Evolutionary conservation across 2,329 filamentous ascomycete species (phyloP).

Genomic region (Trichothecium roseum): DNA sequence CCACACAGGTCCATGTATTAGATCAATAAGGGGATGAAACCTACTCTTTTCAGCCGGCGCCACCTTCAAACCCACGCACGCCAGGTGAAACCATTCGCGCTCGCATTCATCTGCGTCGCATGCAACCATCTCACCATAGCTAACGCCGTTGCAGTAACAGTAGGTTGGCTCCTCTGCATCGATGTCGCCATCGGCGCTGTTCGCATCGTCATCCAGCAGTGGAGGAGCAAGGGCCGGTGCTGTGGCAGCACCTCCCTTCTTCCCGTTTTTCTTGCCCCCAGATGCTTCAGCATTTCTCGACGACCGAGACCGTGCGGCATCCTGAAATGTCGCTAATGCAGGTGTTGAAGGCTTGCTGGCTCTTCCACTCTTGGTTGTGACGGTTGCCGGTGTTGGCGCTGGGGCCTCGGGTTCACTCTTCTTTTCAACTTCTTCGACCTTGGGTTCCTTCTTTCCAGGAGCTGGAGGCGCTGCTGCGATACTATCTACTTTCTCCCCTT

Average conservation of each 20-base stretch:
- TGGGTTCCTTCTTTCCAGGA: conserved; percentile 32
- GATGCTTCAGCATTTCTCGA: conserved; percentile 34
- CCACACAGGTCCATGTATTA: not conserved
- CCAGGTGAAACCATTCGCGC: conserved; percentile 75
- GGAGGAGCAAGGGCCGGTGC: conserved; percentile 23
- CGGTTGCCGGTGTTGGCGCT: conserved; percentile 27
- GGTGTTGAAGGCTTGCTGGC: conserved; percentile 59
- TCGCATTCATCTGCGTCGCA: conserved; percentile 66
- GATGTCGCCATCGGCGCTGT: conserved; percentile 43
- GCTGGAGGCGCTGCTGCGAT: conserved; percentile 14
- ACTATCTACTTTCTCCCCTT: conserved; percentile 18
- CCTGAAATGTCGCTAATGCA: conserved; percentile 48
- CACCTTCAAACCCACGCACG: conserved; percentile 69
- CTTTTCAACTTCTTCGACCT: conserved; percentile 22
- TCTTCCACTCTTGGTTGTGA: conserved; percentile 55
- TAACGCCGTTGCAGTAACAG: conserved; percentile 71
- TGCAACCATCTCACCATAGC: conserved; percentile 77
- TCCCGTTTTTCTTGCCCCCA: conserved; percentile 45
- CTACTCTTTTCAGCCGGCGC: conserved; percentile 67
- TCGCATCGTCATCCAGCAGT: conserved; percentile 19
- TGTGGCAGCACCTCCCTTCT: conserved; percentile 41
- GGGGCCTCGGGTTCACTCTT: conserved; percentile 36
- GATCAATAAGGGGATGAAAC: conserved; percentile 20
- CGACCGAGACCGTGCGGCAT: conserved; percentile 42
- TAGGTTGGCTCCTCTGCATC: conserved; percentile 65